Conservation (phyloP, 1,284 basidiomycete genomes). For the Austroboletus novae-zelandiae region DNA sequence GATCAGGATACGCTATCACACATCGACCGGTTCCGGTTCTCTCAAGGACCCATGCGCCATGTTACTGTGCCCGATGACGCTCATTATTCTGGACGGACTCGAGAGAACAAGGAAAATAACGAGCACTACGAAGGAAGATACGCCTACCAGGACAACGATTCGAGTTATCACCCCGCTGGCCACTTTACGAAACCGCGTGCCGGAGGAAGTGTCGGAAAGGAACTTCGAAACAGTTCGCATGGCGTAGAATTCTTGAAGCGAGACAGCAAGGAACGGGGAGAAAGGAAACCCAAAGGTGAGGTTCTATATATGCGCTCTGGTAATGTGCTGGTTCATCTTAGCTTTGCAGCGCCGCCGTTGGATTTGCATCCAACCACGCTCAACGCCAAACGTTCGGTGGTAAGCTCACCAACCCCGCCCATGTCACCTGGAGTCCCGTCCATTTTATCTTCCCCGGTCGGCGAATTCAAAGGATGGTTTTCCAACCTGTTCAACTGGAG, state of each 20-base stretch:
- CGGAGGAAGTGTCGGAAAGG: constrained; percentile 44
- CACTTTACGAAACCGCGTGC: constrained; percentile 41
- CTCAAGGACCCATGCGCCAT: constrained; percentile 13
- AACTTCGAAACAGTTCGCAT: constrained; percentile 48
- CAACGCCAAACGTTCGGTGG: constrained; percentile 37
- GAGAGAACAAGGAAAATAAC: constrained; percentile 55
- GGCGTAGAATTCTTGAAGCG: constrained; percentile 34
- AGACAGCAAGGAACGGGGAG: constrained; percentile 46
- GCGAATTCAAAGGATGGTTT: constrained; percentile 81
- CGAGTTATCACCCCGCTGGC: constrained; percentile 30
- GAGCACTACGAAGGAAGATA: constrained; percentile 9
- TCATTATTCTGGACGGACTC: constrained; percentile 19
- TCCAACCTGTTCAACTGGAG: constrained; percentile 79
- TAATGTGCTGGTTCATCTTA: neutral
- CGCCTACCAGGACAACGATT: constrained; percentile 21
- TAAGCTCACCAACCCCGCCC: constrained; percentile 36
- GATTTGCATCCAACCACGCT: constrained; percentile 33
- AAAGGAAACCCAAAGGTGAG: constrained; percentile 56
- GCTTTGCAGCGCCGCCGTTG: constrained; percentile 33
- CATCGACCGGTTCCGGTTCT: constrained; percentile 13
- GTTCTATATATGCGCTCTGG: neutral
- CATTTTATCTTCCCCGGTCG: constrained; percentile 44
- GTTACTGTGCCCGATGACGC: constrained; percentile 16
- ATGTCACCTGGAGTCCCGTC: constrained; percentile 26
- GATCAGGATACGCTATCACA: constrained; percentile 12